Evolutionary conservation across 2,329 filamentous ascomycete genomes (phyloP), one percentile per base, ranked within the genome.

Genomic region (Hyphodiscus sp.): DNA sequence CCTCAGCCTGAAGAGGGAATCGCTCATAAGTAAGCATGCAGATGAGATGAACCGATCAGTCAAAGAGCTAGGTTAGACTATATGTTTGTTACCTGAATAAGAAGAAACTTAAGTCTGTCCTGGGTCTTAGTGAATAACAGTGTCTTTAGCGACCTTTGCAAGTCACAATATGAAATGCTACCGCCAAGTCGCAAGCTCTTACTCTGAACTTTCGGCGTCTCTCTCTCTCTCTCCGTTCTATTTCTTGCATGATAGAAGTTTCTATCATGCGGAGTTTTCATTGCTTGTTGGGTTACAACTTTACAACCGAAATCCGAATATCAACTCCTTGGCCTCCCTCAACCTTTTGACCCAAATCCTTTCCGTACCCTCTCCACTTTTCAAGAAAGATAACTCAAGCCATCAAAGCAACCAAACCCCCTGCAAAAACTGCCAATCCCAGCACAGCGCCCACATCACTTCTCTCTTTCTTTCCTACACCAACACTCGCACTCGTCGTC

Each of bases 1-100:
- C 78, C 84, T 41, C 66, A 75, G 61, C 73, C 78, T 29, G 82
- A 78, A 58, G 83, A 87, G 69, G 83, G 79, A 55, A 81, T 82
- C 16, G 33, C 33, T 57, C 49, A 61, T 63, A 58, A 59, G 63
- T 63, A 20, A 47, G 13, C 8, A 11, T 2, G 7, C 11, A 19
- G 19, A 15, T 30, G 3, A 18, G 26, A 6, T 38, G 11, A n/a
- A 38, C 11, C 2, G 11, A 38, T 38, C 16, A 38, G 16, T 38
- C 11, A 38, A 38, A 10, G 4, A 38, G 33, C 16, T 38, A 13
- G 16, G 11, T 38, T 38, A 13, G 11, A 38, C 11, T 38, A 38
- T 38, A 2, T n/a, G 33, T 38, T 10, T 3, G 8, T 45, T 20
- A 45, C 20, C 44, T 45, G 20, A 19, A 10, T 18, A 45, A 23